phyloP scores from a whole-genome alignment of 129 eudicot species.

The Daucus carota region DNA sequence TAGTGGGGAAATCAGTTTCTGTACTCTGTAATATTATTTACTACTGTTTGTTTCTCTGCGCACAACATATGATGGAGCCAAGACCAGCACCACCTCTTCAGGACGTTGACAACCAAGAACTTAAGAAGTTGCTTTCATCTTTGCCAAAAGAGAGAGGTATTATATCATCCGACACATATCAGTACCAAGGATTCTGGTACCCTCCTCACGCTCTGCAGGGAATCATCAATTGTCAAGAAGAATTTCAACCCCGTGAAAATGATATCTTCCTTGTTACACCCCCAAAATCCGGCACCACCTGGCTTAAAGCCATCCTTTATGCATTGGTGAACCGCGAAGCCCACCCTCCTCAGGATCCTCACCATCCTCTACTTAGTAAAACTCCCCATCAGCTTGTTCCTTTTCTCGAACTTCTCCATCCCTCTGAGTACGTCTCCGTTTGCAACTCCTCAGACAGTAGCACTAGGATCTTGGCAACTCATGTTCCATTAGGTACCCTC shows the following conservation, averaged over 20 bases:
- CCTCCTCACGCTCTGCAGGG: not conserved
- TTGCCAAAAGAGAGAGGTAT: not conserved
- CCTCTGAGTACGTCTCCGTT: not conserved
- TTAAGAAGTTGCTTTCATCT: not conserved
- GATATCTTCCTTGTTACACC: not conserved
- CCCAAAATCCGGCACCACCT: not conserved
- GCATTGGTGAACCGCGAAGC: not conserved
- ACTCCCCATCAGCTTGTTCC: not conserved
- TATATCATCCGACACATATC: not conserved
- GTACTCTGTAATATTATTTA: no score
- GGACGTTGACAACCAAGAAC: not conserved
- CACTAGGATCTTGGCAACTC: no score
- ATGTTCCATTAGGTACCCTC: no score
- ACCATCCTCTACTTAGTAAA: not conserved
- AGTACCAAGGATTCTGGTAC: not conserved
- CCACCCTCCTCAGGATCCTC: not conserved
- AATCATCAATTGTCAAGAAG: not conserved
- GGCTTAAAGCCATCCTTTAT: not conserved
- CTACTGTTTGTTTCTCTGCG: no score
- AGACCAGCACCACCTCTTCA: not conserved
- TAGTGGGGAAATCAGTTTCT: no score
- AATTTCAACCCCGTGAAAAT: not conserved
- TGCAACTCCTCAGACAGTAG: no score
- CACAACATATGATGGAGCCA: not conserved
- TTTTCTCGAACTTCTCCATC: not conserved